Conservation (phyloP, 805 yeast genomes). For the Candida germanica region DNA sequence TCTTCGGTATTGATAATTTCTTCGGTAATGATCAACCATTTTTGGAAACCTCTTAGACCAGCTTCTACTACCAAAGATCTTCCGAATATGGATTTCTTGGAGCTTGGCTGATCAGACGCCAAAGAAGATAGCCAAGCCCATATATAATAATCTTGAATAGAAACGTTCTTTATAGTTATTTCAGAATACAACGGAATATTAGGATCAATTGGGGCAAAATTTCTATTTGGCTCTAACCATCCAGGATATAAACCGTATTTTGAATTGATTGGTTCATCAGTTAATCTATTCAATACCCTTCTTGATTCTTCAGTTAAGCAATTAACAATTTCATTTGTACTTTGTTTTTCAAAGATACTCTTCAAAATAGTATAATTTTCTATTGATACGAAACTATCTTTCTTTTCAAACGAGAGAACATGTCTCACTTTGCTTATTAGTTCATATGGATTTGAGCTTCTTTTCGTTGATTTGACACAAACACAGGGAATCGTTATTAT, state of each 20-base stretch:
- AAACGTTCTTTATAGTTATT: conserved; percentile 50
- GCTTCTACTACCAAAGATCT: conserved; percentile 80
- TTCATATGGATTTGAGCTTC: conserved; percentile 52
- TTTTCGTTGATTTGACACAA: conserved; percentile 50
- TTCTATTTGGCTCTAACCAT: conserved; percentile 20
- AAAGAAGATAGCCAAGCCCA: conserved; percentile 88
- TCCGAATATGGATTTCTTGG: conserved; percentile 70
- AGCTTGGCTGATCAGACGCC: conserved; percentile 67
- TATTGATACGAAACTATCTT: conserved; percentile 64
- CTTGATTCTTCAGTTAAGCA: conserved; percentile 74
- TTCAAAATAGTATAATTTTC: conserved; percentile 77
- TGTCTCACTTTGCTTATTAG: conserved; percentile 48
- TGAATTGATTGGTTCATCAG: conserved; percentile 34
- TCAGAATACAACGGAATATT: conserved; percentile 39
- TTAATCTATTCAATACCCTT: conserved; percentile 45
- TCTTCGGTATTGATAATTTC: conserved; percentile 44
- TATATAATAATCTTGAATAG: conserved; percentile 82
- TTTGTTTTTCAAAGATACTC: conserved; percentile 61
- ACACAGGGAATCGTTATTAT: conserved; percentile 60
- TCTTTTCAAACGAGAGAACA: conserved; percentile 65
- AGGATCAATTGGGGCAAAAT: conserved; percentile 14
- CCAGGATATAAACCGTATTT: conserved; percentile 41
- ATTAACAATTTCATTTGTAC: conserved; percentile 50
- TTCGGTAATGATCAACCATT: conserved; percentile 78
- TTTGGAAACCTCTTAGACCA: conserved; percentile 71